phyloP scores from a whole-genome alignment of 2,329 filamentous ascomycete species.

The Fusarium secorum region DNA sequence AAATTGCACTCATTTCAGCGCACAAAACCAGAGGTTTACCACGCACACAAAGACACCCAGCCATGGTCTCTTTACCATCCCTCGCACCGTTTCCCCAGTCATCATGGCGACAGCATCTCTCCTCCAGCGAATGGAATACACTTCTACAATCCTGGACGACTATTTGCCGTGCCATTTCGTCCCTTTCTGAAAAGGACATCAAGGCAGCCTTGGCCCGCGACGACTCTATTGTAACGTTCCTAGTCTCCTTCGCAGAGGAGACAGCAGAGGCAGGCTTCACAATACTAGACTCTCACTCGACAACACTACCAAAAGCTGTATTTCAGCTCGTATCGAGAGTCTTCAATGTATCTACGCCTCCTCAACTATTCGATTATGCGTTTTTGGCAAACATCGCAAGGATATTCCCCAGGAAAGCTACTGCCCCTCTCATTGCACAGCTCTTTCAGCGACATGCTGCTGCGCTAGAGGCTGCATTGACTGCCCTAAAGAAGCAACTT shows the following conservation, averaged over 20 bases:
- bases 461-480: slow-evolving; percentile 62
- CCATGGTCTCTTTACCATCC: slow-evolving; percentile 66
- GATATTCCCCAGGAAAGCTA: slow-evolving; percentile 70
- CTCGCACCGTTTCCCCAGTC: slow-evolving; percentile 80
- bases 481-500: slow-evolving; percentile 67
- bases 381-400: slow-evolving; percentile 74
- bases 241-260: slow-evolving; percentile 72
- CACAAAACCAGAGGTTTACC: neutral
- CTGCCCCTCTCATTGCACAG: slow-evolving; percentile 56
- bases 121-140: slow-evolving; percentile 76
- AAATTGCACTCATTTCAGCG: neutral
- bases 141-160: slow-evolving; percentile 80
- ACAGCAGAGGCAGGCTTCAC: slow-evolving; percentile 50
- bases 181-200: slow-evolving; percentile 65
- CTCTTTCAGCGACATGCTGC: slow-evolving; percentile 62
- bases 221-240: slow-evolving; percentile 67
- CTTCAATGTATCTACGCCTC: slow-evolving; percentile 51
- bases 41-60: neutral
- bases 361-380: slow-evolving; percentile 67
- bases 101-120: slow-evolving; percentile 71
- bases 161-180: slow-evolving; percentile 71
- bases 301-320: slow-evolving; percentile 65
- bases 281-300: slow-evolving; percentile 49
- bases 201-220: slow-evolving; percentile 59
- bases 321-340: slow-evolving; percentile 71